These are phyloP conservation scores for Teunomyces kruisii DNA, from an alignment of 805 yeast genomes.

Conservation along the genomic window DNA sequence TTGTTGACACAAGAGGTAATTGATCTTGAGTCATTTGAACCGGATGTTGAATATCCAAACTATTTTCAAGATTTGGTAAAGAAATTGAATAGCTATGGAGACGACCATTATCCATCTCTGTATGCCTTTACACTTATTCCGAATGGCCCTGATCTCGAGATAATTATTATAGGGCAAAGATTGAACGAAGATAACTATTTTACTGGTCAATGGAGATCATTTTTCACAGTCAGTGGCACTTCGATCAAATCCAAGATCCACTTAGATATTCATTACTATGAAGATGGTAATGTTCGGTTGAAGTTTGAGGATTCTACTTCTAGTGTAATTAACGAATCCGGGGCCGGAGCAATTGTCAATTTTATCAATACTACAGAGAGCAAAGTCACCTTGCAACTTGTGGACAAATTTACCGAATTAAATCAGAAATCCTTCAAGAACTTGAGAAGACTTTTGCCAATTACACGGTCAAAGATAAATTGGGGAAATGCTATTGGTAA, in stretches of 20 bases:
- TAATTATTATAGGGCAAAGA: slow-evolving; percentile 70
- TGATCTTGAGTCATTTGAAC: slow-evolving; percentile 48
- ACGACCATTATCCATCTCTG: slow-evolving; percentile 64
- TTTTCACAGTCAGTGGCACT: slow-evolving; percentile 45
- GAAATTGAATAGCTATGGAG: slow-evolving; percentile 50
- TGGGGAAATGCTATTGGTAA: slow-evolving; percentile 95
- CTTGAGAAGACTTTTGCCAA: slow-evolving; percentile 87
- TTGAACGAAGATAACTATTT: slow-evolving; percentile 75
- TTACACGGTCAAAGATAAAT: slow-evolving; percentile 85
- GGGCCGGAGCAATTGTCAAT: slow-evolving; percentile 36
- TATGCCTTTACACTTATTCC: slow-evolving; percentile 48
- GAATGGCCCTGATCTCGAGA: slow-evolving; percentile 25
- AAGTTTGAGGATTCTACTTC: slow-evolving; percentile 41
- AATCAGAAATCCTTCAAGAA: slow-evolving; percentile 82
- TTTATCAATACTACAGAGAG: slow-evolving; percentile 59
- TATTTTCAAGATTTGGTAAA: slow-evolving; percentile 29
- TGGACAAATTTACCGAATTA: slow-evolving; percentile 63
- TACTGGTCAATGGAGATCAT: slow-evolving; percentile 86
- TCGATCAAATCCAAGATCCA: slow-evolving; percentile 52
- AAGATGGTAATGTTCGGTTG: slow-evolving; percentile 92
- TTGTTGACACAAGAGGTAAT: slow-evolving; percentile 47
- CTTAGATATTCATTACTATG: slow-evolving; percentile 87
- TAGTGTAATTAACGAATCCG: slow-evolving; percentile 19
- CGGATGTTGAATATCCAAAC: slow-evolving; percentile 23
- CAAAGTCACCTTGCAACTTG: slow-evolving; percentile 55